These are phyloP conservation scores for Niebla homalea DNA, from an alignment of 495 filamentous ascomycete genomes.

Conservation along the genomic window DNA sequence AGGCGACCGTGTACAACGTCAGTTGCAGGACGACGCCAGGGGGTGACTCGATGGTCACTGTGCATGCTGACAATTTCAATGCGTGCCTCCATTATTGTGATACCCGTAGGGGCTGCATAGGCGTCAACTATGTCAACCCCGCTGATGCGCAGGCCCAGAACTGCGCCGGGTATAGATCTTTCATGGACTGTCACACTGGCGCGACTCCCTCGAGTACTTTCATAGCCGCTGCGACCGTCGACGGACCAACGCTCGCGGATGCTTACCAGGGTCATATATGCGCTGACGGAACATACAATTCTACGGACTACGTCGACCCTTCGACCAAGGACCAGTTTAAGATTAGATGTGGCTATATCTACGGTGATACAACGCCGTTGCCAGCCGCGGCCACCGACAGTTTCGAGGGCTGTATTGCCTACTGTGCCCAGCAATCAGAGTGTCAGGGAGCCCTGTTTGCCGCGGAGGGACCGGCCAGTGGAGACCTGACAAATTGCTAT, in stretches of 20 bases:
- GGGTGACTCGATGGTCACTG: neutral
- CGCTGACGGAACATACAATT: neutral
- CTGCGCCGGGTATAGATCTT: slow-evolving; percentile 6
- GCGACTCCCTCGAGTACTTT: neutral
- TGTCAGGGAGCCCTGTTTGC: slow-evolving; percentile 8
- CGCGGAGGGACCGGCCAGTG: neutral
- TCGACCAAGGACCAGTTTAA: slow-evolving; percentile 1
- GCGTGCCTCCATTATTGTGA: slow-evolving; percentile 3
- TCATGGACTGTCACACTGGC: neutral
- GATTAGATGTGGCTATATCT: slow-evolving; percentile 5
- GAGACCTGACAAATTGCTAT: neutral
- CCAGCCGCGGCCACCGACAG: neutral
- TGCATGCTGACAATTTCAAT: neutral
- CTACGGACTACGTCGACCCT: neutral
- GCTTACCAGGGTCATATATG: slow-evolving; percentile 2
- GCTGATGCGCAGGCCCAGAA: neutral
- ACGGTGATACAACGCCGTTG: neutral
- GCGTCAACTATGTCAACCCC: slow-evolving; percentile 1
- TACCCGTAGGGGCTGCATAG: neutral
- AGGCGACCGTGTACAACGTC: neutral
- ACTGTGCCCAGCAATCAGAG: slow-evolving; percentile 7
- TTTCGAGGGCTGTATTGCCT: slow-evolving; percentile 11
- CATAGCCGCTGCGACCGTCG: neutral
- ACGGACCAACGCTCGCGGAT: neutral
- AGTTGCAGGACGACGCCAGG: neutral